phyloP scores from a whole-genome alignment of 176 grass and related monocot genomes.

The Raddia distichophylla region DNA sequence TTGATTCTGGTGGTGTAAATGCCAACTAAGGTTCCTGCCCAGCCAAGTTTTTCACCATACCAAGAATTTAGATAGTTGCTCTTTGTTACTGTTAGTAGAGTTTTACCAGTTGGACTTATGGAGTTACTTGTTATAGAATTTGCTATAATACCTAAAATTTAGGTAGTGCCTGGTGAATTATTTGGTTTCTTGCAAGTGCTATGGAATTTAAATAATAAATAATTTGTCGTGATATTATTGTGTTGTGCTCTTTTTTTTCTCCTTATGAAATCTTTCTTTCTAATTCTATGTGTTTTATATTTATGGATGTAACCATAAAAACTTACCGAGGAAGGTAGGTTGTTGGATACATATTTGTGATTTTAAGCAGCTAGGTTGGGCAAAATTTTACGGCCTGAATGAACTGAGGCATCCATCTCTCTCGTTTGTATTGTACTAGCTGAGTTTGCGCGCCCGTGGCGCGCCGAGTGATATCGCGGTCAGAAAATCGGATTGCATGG shows the following conservation, averaged over 20 bases:
- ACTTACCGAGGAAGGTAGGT: background rate
- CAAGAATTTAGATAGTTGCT: slow-evolving; percentile 30
- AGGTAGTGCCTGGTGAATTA: slow-evolving; percentile 14
- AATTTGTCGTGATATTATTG: background rate
- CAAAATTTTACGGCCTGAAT: background rate
- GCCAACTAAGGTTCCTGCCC: slow-evolving; percentile 42
- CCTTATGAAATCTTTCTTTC: background rate
- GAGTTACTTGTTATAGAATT: slow-evolving; percentile 36
- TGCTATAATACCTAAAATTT: slow-evolving; percentile 28
- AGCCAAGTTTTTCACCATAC: background rate
- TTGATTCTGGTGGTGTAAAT: slow-evolving; percentile 41
- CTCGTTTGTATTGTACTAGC: background rate
- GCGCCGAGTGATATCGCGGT: too few relatives aligned
- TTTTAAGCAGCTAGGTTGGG: background rate
- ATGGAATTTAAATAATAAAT: slow-evolving; percentile 34
- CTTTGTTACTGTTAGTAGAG: slow-evolving; percentile 25
- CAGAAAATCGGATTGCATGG: too few relatives aligned
- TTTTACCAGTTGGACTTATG: slow-evolving; percentile 1
- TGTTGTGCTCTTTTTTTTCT: background rate
- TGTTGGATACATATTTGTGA: background rate
- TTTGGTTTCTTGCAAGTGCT: slow-evolving; percentile 19
- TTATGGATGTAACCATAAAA: background rate
- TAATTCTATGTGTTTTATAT: background rate
- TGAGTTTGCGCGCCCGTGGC: too few relatives aligned
- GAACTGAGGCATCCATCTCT: background rate